Evolutionary conservation across 148 eudicot genomes (phyloP).

Genomic region (Silene latifolia): DNA sequence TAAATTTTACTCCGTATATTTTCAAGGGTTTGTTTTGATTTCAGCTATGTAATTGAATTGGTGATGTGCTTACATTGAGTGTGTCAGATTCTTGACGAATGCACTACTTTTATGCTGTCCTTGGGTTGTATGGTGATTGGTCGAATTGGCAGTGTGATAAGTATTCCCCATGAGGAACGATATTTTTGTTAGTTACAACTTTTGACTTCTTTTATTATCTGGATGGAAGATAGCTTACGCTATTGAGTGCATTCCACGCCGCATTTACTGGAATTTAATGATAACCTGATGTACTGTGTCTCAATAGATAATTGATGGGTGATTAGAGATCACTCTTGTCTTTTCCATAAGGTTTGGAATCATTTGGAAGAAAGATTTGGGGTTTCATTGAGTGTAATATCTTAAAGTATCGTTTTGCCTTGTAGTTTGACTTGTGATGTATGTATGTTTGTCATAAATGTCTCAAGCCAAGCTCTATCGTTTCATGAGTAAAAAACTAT

Average conservation of each 20-base stretch:
- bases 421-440: background rate
- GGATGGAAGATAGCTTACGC: too few species aligned
- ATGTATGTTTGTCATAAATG: background rate
- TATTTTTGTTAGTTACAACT: background rate
- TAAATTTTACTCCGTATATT: too few species aligned
- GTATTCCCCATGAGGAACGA: background rate
- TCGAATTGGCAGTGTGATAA: background rate
- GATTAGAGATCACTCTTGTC: background rate
- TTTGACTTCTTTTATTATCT: background rate
- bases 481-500: background rate
- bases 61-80: background rate
- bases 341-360: background rate
- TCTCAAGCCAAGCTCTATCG: background rate
- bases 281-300: background rate
- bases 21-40: background rate
- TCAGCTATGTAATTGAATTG: background rate
- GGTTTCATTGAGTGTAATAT: background rate
- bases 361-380: background rate
- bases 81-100: background rate
- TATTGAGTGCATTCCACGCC: too few species aligned
- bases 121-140: background rate
- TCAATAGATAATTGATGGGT: background rate
- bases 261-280: too few species aligned
- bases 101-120: background rate
- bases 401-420: too few species aligned